Conservation (phyloP, 768 basidiomycete genomes). For the Lactarius deliciosus region DNA sequence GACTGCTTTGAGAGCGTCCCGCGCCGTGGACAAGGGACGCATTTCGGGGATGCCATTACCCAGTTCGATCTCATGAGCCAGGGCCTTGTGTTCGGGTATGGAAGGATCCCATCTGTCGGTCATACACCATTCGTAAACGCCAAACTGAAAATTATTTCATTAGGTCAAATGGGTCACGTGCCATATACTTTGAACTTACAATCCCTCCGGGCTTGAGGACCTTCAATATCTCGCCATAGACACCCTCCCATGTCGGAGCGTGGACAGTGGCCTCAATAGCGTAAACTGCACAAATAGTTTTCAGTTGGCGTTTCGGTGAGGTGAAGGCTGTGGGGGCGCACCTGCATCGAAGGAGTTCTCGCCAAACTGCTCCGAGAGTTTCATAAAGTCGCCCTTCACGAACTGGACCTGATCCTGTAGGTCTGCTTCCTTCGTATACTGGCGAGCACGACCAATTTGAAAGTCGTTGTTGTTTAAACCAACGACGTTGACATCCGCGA, state of each 20-base stretch:
- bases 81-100: constrained; percentile 81
- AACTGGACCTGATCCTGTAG: constrained; percentile 77
- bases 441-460: constrained; percentile 83
- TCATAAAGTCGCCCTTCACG: constrained; percentile 96
- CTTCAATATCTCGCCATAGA: constrained; percentile 90
- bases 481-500: constrained; percentile 79
- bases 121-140: constrained; percentile 99
- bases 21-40: constrained; percentile 70
- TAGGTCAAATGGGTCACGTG: not conserved
- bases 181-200: constrained; percentile 47
- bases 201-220: constrained; percentile 95
- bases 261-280: constrained; percentile 98
- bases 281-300: constrained; percentile 59
- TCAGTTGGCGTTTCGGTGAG: not conserved
- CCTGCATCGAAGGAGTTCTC: constrained; percentile 94
- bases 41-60: constrained; percentile 99
- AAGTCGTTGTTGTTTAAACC: constrained; percentile 97
- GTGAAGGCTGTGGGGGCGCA: constrained; percentile 37
- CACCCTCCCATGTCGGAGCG: constrained; percentile 93
- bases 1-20: constrained; percentile 75
- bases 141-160: constrained; percentile 56
- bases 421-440: constrained; percentile 75
- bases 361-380: constrained; percentile 86
- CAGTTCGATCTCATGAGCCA: constrained; percentile 89
- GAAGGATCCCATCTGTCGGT: constrained; percentile 90